phyloP scores from a whole-genome alignment of 805 yeast genomes.

The Kazachstania taianensis region DNA sequence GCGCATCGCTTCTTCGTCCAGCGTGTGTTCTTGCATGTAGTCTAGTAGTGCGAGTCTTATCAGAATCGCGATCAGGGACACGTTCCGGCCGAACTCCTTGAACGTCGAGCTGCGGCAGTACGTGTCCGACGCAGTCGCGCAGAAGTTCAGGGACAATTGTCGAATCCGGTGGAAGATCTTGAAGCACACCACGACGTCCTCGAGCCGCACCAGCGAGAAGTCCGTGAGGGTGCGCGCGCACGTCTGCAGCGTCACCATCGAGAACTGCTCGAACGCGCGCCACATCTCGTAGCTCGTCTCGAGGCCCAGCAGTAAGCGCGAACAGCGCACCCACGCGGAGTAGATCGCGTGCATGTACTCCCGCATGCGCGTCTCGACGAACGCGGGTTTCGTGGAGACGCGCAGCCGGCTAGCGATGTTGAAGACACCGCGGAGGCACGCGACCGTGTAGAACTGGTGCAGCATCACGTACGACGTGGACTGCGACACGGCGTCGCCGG shows the following conservation, averaged over 20 bases:
- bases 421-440: conserved; percentile 8
- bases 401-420: conserved; percentile 12
- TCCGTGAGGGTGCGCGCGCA: not conserved
- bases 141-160: conserved; percentile 2
- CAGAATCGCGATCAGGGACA: conserved; percentile 6
- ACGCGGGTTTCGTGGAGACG: conserved; percentile 7
- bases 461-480: conserved; percentile 8
- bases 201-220: conserved; percentile 2
- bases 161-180: conserved; percentile 10
- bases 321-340: conserved; percentile 9
- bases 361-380: conserved; percentile 2
- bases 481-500: conserved; percentile 5
- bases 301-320: conserved; percentile 7
- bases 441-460: conserved; percentile 6
- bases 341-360: conserved; percentile 6
- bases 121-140: not conserved
- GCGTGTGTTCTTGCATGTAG: conserved; percentile 1
- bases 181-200: conserved; percentile 9
- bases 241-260: conserved; percentile 8
- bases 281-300: conserved; percentile 13
- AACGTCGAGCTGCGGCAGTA: conserved; percentile 3
- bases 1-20: conserved; percentile 53
- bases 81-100: conserved; percentile 6
- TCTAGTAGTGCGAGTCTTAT: conserved; percentile 4
- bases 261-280: conserved; percentile 9